Evolutionary conservation across 2,329 filamentous ascomycete species (phyloP).

Genomic region (Elsinoe batatas): DNA sequence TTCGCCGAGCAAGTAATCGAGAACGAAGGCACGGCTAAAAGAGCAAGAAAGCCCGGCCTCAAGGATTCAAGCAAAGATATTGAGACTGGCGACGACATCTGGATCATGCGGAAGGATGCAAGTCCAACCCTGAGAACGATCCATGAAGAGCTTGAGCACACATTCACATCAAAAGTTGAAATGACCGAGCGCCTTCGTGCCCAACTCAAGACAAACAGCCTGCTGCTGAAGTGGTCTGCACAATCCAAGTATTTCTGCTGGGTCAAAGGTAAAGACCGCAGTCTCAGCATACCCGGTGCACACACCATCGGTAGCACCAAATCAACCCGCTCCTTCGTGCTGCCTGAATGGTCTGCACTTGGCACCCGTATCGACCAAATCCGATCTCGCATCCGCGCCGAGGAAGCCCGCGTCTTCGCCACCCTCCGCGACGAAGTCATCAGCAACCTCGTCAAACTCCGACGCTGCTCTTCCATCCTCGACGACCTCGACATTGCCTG

Average conservation of each 20-base stretch:
- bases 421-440: conserved; percentile 67
- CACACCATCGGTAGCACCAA: conserved; percentile 66
- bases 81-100: conserved; percentile 37
- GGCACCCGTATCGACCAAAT: conserved; percentile 70
- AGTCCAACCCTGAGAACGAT: conserved; percentile 56
- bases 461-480: conserved; percentile 80
- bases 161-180: conserved; percentile 50
- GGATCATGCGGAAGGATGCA: conserved; percentile 56
- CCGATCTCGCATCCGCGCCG: conserved; percentile 66
- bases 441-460: conserved; percentile 69
- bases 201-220: conserved; percentile 45
- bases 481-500: conserved; percentile 88
- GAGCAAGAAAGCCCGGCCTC: conserved; percentile 15
- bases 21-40: conserved; percentile 43
- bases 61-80: conserved; percentile 10
- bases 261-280: conserved; percentile 68
- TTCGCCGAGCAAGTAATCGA: conserved; percentile 63
- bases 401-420: conserved; percentile 74
- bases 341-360: conserved; percentile 72
- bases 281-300: conserved; percentile 35
- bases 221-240: conserved; percentile 78
- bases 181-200: conserved; percentile 54
- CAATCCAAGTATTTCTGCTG: conserved; percentile 85
- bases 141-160: conserved; percentile 54
- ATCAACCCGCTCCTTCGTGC: conserved; percentile 73